Conservation (phyloP, 768 basidiomycete genomes). For the Rossbeevera mucosa region DNA sequence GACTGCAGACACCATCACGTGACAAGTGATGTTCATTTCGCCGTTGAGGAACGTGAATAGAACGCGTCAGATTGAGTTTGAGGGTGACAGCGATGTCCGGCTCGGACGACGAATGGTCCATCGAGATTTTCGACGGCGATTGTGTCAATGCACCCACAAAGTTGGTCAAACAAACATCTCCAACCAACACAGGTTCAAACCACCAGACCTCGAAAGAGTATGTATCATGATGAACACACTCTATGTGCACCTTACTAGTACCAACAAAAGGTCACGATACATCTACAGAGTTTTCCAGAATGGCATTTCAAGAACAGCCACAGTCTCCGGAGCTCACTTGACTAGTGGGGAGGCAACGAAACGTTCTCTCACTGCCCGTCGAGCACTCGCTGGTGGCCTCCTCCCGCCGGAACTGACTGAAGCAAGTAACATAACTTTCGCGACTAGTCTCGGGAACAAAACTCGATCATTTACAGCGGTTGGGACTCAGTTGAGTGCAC, state of each 20-base stretch:
- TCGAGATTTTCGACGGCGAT: slow-evolving; percentile 29
- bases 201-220: slow-evolving; percentile 6
- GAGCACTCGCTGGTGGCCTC: background rate
- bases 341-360: background rate
- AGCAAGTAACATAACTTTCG: background rate
- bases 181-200: background rate
- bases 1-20: slow-evolving; percentile 20
- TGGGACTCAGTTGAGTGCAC: slow-evolving; percentile 13
- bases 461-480: background rate
- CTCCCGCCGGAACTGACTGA: background rate
- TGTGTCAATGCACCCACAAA: slow-evolving; percentile 9
- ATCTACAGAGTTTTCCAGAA: slow-evolving; percentile 14
- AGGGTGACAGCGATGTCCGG: slow-evolving; percentile 10
- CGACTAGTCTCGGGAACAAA: background rate
- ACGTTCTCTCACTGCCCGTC: background rate
- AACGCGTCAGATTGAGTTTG: slow-evolving; percentile 13
- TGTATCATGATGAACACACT: slow-evolving; percentile 11
- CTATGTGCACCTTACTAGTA: slow-evolving; percentile 4
- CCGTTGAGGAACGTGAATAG: background rate
- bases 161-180: slow-evolving; percentile 18
- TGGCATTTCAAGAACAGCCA: slow-evolving; percentile 10
- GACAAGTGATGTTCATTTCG: slow-evolving; percentile 5
- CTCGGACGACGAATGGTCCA: slow-evolving; percentile 26
- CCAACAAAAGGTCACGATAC: slow-evolving; percentile 4
- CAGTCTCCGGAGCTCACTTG: background rate